phyloP scores from a whole-genome alignment of 179 eudicot genomes.

The Patellifolia procumbens region DNA sequence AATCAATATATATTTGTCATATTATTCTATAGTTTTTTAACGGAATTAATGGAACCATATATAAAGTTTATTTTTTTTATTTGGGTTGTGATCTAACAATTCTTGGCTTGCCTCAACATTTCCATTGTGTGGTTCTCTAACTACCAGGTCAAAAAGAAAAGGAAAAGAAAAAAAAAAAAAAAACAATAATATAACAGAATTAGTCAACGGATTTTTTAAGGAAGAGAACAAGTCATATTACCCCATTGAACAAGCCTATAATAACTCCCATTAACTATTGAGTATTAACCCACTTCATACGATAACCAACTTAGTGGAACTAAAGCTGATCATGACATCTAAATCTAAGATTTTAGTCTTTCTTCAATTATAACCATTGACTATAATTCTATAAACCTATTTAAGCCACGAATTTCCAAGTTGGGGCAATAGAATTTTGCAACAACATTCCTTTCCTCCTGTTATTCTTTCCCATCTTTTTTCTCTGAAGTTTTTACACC shows the following conservation, averaged over 20 bases:
- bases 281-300: conserved; percentile 16
- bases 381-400: conserved; percentile 1
- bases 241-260: conserved; percentile 23
- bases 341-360: not conserved
- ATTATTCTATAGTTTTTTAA: too few species aligned
- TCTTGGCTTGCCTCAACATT: too few species aligned
- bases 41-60: too few species aligned
- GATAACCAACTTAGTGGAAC: conserved; percentile 28
- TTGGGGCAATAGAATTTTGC: not conserved
- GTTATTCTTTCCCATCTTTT: not conserved
- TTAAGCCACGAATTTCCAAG: not conserved
- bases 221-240: conserved; percentile 25
- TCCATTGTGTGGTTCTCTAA: conserved; percentile 18
- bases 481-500: not conserved
- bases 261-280: conserved; percentile 33
- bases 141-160: not conserved
- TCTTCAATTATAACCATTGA: conserved; percentile 12
- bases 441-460: not conserved
- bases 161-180: too few species aligned
- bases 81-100: too few species aligned
- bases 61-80: too few species aligned
- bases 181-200: not conserved
- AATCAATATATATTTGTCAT: too few species aligned
- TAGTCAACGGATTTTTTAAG: not conserved
- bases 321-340: conserved; percentile 27